A percentile compares a stretch with the other conserved stretches of the same genome.
phyloP scores from a whole-genome alignment of 257 asterid genomes.

The Osmanthus fragrans region DNA sequence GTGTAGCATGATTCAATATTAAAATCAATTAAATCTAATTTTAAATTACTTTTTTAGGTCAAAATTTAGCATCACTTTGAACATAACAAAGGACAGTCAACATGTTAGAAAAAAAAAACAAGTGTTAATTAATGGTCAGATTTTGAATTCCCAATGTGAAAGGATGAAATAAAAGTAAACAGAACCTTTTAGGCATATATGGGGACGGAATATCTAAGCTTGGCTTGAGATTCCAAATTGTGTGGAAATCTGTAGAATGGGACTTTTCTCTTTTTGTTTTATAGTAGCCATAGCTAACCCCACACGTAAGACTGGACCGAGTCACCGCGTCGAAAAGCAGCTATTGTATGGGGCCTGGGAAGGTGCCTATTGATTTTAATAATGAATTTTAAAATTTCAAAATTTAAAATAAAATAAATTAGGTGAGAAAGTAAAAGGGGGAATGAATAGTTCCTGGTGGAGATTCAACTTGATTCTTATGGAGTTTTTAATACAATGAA shows the following conservation, averaged over 20 bases:
- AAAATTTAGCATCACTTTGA: slow-evolving; percentile 7
- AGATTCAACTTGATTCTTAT: too few relatives aligned
- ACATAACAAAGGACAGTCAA: slow-evolving; percentile 22
- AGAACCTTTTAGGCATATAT: slow-evolving; percentile 24
- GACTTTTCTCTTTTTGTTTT: background rate
- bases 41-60: slow-evolving; percentile 17
- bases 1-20: too few relatives aligned
- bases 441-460: too few relatives aligned
- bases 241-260: slow-evolving; percentile 8
- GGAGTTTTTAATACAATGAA: too few relatives aligned
- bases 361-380: background rate
- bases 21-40: background rate
- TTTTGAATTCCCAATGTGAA: slow-evolving; percentile 19
- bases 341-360: background rate
- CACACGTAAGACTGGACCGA: slow-evolving; percentile 26
- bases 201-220: slow-evolving; percentile 30
- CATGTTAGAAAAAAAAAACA: slow-evolving; percentile 3
- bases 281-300: background rate
- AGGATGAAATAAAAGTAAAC: background rate
- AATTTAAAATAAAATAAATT: too few relatives aligned
- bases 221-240: slow-evolving; percentile 24
- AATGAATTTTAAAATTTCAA: background rate
- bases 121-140: slow-evolving; percentile 24
- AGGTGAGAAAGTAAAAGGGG: too few relatives aligned
- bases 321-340: slow-evolving; percentile 34